Conservation (phyloP, 768 basidiomycete genomes). For the Boletus rubroflammeus region DNA sequence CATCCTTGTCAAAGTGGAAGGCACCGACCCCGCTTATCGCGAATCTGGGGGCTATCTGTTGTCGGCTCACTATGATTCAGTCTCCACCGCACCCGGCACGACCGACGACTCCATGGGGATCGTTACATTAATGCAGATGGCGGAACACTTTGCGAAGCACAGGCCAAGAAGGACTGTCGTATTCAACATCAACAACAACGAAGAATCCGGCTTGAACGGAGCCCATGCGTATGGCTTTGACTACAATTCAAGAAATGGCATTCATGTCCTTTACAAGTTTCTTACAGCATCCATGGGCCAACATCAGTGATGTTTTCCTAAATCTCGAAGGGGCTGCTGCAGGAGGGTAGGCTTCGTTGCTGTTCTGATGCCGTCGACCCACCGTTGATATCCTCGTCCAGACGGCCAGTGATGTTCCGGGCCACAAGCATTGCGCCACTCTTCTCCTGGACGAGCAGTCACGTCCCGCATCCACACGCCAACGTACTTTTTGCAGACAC, state of each 20-base stretch:
- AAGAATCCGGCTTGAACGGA: constrained; percentile 74
- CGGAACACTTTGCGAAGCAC: constrained; percentile 50
- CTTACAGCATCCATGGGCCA: constrained; percentile 72
- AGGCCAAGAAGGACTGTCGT: constrained; percentile 58
- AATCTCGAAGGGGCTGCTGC: constrained; percentile 81
- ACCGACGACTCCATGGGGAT: constrained; percentile 80
- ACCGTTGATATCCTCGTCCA: constrained; percentile 25
- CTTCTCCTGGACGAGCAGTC: constrained; percentile 42
- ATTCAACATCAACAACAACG: constrained; percentile 86
- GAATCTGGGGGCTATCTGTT: constrained; percentile 54
- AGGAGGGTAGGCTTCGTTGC: constrained; percentile 53
- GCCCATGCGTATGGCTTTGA: constrained; percentile 50
- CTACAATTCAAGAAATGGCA: background rate
- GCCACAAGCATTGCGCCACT: constrained; percentile 58
- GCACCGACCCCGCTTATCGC: constrained; percentile 37
- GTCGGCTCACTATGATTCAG: constrained; percentile 81
- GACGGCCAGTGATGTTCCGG: constrained; percentile 75
- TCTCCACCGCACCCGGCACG: constrained; percentile 69
- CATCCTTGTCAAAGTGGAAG: constrained; percentile 61
- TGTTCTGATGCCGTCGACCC: background rate
- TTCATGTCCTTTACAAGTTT: constrained; percentile 41
- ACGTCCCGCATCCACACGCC: constrained; percentile 66
- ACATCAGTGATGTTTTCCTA: constrained; percentile 61
- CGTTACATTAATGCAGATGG: constrained; percentile 60
- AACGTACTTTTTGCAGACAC: constrained; percentile 68